phyloP scores from a whole-genome alignment of 2,329 filamentous ascomycete species.

The Hawksworthiomyces lignivorus region DNA sequence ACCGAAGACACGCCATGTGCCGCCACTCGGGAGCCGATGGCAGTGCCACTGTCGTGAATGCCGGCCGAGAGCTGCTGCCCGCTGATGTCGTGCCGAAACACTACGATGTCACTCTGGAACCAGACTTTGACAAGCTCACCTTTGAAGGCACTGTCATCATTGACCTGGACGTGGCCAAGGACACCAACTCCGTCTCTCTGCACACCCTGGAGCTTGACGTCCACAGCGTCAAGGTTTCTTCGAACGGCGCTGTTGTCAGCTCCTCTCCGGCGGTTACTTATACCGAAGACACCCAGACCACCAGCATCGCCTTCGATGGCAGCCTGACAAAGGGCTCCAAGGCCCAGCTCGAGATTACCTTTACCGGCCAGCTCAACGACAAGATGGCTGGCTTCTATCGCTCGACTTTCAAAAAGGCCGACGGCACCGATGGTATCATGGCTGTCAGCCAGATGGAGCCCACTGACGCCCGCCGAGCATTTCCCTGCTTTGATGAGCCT shows the following conservation, averaged over 20 bases:
- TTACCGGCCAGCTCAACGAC: constrained; percentile 73
- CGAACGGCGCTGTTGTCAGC: constrained; percentile 48
- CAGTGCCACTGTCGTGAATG: constrained; percentile 26
- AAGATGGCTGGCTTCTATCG: constrained; percentile 88
- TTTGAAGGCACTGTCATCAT: constrained; percentile 81
- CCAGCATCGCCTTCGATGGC: constrained; percentile 71
- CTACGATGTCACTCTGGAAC: constrained; percentile 87
- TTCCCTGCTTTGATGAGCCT: constrained; percentile 96
- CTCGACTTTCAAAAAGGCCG: constrained; percentile 78
- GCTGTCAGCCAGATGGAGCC: constrained; percentile 95
- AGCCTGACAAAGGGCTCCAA: constrained; percentile 66
- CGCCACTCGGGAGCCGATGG: constrained; percentile 33
- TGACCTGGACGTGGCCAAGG: constrained; percentile 78
- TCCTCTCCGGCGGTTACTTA: constrained; percentile 62
- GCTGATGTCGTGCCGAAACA: constrained; percentile 87
- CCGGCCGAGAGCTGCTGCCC: constrained; percentile 74
- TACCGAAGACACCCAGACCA: constrained; percentile 73
- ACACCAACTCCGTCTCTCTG: constrained; percentile 76
- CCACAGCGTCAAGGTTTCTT: constrained; percentile 61
- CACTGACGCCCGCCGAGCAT: constrained; percentile 84
- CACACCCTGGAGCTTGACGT: constrained; percentile 86
- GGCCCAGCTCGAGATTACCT: constrained; percentile 68
- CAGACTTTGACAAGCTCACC: constrained; percentile 78
- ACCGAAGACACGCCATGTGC: constrained; percentile 66
- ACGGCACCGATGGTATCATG: constrained; percentile 73